Base-by-base conservation (phyloP, 768 basidiomycete genomes). In the Suillus variegatus region DNA sequence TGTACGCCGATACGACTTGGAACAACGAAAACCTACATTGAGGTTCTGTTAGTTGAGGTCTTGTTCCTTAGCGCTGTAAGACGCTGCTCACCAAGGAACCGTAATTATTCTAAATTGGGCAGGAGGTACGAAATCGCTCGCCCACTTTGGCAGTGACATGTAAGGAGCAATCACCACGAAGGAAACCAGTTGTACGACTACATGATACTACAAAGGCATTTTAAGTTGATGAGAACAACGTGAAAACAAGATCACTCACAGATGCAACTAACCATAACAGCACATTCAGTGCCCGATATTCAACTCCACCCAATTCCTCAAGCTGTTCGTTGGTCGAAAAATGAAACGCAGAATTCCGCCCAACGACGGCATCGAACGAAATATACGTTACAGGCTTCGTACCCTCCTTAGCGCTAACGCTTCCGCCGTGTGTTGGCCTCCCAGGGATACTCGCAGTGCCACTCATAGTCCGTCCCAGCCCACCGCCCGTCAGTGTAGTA, bases 241-340 rank as follows among this genome's bases (percentile, higher is more conserved):
- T 18, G 32, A 49, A 41, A 25, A 14, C 36, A 8, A 61, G n/a
- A 57, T 51, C 41, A 82, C 92, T 71, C 73, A 96, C 94, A 41
- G 78, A 74, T 13, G 84, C 84, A 44, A 97, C 86, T 63, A 96
- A 85, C 91, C 92, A 96, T 12, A 95, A 79, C 60, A 97, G 75
- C 3, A 90, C 86, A 52, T 88, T 89, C 67, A 97, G 78, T 14
- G 91, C 92, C 12, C 95, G 85, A 73, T 93, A 99, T 75, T 99
- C 97, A 8, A 97, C 91, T 22, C 97, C 96, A 5, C 95, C 95
- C 6, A 99, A 79, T 75, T 97, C 94, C 69, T 97, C 95, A 69
- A 93, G 79, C 72, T 98, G 92, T 56, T 95, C 93, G 22, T 85
- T 82, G 0, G 89, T 92, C 62, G 97, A 77, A 68, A 76, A 80